Conservation (phyloP, 2,329 filamentous ascomycete genomes). For the Botrytis cinerea region DNA sequence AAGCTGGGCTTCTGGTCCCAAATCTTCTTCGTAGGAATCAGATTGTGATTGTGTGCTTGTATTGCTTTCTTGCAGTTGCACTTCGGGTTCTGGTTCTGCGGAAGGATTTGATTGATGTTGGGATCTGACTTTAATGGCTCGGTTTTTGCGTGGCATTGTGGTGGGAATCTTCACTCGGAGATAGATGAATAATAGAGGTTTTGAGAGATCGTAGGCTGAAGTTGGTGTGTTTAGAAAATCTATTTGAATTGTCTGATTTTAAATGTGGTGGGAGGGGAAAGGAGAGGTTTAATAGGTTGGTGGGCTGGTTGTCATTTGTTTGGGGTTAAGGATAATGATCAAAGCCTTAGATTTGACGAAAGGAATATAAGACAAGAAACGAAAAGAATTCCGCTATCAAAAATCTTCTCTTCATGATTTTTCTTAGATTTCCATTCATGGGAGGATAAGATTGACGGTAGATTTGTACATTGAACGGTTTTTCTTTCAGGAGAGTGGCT, state of each 20-base stretch:
- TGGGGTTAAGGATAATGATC: too few species aligned
- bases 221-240: not conserved
- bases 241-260: too few species aligned
- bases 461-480: too few species aligned
- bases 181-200: not conserved
- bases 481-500: too few species aligned
- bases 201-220: rapidly evolving
- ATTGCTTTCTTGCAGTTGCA: not conserved
- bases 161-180: too few species aligned
- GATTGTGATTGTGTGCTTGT: not conserved
- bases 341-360: too few species aligned
- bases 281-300: not conserved
- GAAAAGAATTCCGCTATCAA: too few species aligned
- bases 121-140: not conserved
- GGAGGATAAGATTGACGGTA: too few species aligned
- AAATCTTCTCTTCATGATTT: too few species aligned
- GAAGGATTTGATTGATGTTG: not conserved
- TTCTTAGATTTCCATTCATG: too few species aligned
- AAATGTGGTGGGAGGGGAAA: not conserved
- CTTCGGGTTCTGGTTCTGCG: not conserved
- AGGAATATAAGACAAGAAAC: too few species aligned
- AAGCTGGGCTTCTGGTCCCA: not conserved
- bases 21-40: not conserved
- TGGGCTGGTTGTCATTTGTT: not conserved
- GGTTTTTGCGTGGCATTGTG: not conserved